Evolutionary conservation across 2,329 filamentous ascomycete species (phyloP).

Genomic region (Diaporthe destruens): DNA sequence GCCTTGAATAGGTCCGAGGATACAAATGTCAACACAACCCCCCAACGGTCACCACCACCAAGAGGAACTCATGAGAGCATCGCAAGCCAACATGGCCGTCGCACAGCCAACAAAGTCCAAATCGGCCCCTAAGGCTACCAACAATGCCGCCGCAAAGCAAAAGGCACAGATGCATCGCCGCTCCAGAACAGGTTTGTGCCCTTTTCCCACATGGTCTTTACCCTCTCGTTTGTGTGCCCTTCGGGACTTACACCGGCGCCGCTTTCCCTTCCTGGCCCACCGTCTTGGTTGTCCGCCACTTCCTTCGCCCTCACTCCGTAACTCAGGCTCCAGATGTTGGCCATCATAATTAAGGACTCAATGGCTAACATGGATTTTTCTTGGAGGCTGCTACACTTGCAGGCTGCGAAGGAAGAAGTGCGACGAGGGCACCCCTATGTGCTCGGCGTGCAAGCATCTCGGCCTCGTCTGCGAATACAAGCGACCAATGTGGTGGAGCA

Average conservation of each 20-base stretch:
- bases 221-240: constrained; percentile 1
- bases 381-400: constrained; percentile 75
- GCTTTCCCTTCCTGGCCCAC: constrained; percentile 26
- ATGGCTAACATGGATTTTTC: constrained; percentile 49
- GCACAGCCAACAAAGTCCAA: constrained; percentile 71
- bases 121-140: constrained; percentile 65
- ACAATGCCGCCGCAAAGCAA: constrained; percentile 68
- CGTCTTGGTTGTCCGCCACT: constrained; percentile 45
- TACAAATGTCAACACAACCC: constrained; percentile 77
- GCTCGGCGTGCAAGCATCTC: constrained; percentile 78
- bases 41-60: constrained; percentile 62
- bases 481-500: constrained; percentile 97
- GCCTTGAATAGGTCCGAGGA: constrained; percentile 49
- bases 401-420: constrained; percentile 77
- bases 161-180: constrained; percentile 92
- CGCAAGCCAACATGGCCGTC: constrained; percentile 71
- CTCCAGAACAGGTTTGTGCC: constrained; percentile 87
- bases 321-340: not conserved
- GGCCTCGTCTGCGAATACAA: constrained; percentile 95
- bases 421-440: constrained; percentile 73
- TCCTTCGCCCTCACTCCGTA: constrained; percentile 44
- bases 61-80: constrained; percentile 62
- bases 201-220: constrained; percentile 45
- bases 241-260: constrained; percentile 19
- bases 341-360: constrained; percentile 36